Percentiles rank a stretch among this genome's conserved stretches.
Evolutionary conservation across 169 alveolate genomes (phyloP).

Genomic region (Eimeria maxima): DNA sequence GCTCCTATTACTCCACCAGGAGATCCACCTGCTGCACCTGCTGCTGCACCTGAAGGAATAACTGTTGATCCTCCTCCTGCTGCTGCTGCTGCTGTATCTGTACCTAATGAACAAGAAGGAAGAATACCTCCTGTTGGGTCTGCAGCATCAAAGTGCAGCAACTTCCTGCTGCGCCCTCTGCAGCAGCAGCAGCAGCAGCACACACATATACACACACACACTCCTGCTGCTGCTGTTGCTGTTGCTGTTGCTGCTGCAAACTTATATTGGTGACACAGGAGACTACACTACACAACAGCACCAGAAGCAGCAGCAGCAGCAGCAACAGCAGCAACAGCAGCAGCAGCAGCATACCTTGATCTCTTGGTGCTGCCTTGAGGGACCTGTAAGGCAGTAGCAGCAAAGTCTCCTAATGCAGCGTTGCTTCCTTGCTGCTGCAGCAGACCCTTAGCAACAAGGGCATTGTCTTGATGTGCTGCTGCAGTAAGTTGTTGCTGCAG

Average conservation of each 20-base stretch:
- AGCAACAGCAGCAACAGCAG: background rate
- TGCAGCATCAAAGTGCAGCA: background rate
- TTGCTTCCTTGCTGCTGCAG: background rate
- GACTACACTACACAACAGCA: background rate
- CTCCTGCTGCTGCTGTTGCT: background rate
- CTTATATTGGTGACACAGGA: too few species aligned
- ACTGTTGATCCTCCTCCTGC: background rate
- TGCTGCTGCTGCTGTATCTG: background rate
- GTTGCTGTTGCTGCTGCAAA: background rate
- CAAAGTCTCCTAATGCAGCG: background rate
- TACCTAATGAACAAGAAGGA: background rate
- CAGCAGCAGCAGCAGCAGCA: background rate
- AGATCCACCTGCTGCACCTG: background rate
- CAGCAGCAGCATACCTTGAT: slow-evolving; percentile 5
- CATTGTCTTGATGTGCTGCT: background rate
- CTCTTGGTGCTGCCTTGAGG: background rate
- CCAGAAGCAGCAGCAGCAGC: background rate
- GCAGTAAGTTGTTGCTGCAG: slow-evolving; percentile 14
- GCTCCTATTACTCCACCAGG: too few species aligned
- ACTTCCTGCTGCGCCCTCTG: background rate
- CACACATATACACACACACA: background rate
- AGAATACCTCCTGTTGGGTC: background rate
- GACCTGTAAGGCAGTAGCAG: background rate
- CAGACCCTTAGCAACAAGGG: background rate
- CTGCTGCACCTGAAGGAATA: background rate